Conservation (phyloP, 148 eudicot species). For the Chenopodium formosanum region DNA sequence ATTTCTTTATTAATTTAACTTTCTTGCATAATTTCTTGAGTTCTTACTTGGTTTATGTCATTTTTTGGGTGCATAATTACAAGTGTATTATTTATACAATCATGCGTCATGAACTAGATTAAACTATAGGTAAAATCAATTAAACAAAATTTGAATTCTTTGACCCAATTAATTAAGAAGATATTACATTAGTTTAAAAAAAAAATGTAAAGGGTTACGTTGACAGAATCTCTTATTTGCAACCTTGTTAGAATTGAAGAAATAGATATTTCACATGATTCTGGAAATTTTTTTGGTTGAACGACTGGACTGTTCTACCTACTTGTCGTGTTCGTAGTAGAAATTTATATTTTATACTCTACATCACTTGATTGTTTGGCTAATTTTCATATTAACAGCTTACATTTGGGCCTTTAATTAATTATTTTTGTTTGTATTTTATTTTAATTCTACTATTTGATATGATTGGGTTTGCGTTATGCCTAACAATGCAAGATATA, state of each 20-base stretch:
- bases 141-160: neutral
- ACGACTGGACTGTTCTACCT: slow-evolving; percentile 20
- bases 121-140: neutral
- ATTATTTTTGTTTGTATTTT: neutral
- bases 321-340: slow-evolving; percentile 8
- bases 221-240: neutral
- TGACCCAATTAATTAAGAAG: neutral
- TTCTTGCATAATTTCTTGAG: neutral
- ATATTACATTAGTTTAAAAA: neutral
- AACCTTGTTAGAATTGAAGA: neutral
- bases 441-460: neutral
- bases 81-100: neutral
- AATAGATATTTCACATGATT: slow-evolving; percentile 17
- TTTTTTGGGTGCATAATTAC: neutral
- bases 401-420: neutral
- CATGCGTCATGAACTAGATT: neutral
- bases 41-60: slow-evolving; percentile 1
- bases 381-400: neutral
- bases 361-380: neutral
- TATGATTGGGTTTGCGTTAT: neutral
- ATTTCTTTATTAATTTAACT: neutral
- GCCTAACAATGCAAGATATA: neutral
- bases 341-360: neutral
- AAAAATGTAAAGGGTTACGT: neutral
- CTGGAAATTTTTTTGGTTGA: slow-evolving; percentile 13